These are phyloP conservation scores for Phialophora macrospora DNA, from an alignment of 2,329 filamentous ascomycete genomes.

Conservation along the genomic window DNA sequence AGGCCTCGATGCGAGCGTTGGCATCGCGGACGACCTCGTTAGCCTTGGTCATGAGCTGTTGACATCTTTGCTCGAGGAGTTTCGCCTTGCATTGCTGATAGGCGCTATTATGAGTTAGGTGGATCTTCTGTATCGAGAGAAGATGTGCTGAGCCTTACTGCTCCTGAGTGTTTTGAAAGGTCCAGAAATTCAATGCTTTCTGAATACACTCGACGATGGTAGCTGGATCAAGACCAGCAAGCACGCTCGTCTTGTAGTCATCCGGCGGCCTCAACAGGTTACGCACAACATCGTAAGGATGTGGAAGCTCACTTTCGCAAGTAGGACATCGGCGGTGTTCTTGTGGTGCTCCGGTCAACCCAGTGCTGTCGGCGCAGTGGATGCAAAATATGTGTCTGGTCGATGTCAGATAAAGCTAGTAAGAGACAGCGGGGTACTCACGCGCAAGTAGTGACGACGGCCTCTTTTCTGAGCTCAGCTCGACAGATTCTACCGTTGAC, in stretches of 20 bases:
- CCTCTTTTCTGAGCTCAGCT: constrained; percentile 68
- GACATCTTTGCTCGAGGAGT: constrained; percentile 73
- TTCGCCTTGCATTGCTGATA: constrained; percentile 79
- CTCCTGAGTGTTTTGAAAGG: constrained; percentile 82
- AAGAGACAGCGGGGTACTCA: constrained; percentile 46
- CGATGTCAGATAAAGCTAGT: constrained; percentile 25
- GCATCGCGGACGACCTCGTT: constrained; percentile 77
- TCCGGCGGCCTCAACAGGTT: constrained; percentile 77
- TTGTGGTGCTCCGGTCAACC: constrained; percentile 62
- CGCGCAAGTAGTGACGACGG: constrained; percentile 90
- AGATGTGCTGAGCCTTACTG: constrained; percentile 59
- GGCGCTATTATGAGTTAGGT: constrained; percentile 56
- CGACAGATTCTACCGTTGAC: constrained; percentile 63
- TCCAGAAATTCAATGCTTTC: constrained; percentile 80
- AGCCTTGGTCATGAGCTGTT: constrained; percentile 66
- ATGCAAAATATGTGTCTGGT: constrained; percentile 82
- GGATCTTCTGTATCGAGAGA: background rate
- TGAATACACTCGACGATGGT: constrained; percentile 86
- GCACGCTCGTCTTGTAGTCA: constrained; percentile 84
- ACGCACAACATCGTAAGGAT: constrained; percentile 75
- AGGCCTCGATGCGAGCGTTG: constrained; percentile 69
- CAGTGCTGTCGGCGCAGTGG: constrained; percentile 69
- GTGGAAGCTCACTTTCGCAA: constrained; percentile 70
- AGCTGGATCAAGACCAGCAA: constrained; percentile 80
- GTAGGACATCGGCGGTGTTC: constrained; percentile 71